These are phyloP conservation scores for Pharus latifolius DNA, from an alignment of 176 grass and related monocot genomes.

Conservation along the genomic window DNA sequence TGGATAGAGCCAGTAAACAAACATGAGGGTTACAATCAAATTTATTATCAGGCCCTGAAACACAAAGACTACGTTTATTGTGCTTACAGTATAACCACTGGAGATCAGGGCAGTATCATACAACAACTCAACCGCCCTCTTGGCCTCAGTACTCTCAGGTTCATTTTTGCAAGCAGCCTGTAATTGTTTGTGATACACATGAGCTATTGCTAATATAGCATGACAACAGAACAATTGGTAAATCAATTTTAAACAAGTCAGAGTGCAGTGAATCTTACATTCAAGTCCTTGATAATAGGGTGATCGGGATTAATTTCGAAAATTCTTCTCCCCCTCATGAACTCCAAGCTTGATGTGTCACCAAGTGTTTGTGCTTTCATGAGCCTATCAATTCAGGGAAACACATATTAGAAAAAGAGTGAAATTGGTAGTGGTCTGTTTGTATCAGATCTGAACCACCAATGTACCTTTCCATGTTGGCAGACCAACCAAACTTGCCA, in stretches of 20 bases:
- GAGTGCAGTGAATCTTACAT: not conserved
- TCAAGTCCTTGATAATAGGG: conserved; percentile 70
- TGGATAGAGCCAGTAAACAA: conserved; percentile 4
- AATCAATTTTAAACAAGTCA: not conserved
- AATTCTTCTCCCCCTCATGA: conserved; percentile 92
- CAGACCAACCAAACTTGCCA: conserved; percentile 93
- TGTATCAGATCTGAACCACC: not conserved
- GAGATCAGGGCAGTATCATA: conserved; percentile 96
- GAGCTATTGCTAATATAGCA: not conserved
- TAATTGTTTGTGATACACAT: not conserved
- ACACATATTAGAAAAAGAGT: not conserved
- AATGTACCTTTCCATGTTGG: conserved; percentile 92
- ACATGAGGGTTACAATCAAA: not conserved
- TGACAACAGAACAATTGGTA: not conserved
- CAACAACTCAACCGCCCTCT: conserved; percentile 68
- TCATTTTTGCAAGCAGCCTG: conserved; percentile 97
- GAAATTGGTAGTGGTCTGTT: not conserved
- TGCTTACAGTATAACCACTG: conserved; percentile 91
- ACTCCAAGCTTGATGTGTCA: conserved; percentile 87
- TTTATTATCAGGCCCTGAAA: not conserved
- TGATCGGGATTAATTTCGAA: conserved; percentile 87
- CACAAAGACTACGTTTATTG: not conserved
- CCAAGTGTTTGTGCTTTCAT: conserved; percentile 99
- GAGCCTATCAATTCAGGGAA: conserved; percentile 31
- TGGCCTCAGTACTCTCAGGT: conserved; percentile 70